Conservation (phyloP, 192 early-diverging fungal species). For the Entomortierella lignicola region DNA sequence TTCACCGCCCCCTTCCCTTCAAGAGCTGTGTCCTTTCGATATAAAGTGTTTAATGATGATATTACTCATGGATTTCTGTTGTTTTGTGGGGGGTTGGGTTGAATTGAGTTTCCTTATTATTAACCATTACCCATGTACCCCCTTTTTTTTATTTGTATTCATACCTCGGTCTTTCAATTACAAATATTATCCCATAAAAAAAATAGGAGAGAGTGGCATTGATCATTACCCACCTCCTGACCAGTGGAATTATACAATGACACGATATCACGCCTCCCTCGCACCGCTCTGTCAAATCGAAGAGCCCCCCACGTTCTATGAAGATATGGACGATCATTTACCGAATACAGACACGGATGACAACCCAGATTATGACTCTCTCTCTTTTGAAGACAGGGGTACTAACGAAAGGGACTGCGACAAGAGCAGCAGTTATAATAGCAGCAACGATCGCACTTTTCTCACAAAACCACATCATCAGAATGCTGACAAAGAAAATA, state of each 20-base stretch:
- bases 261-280: slow-evolving; percentile 52
- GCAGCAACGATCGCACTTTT: neutral
- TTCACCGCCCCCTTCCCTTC: too few relatives aligned
- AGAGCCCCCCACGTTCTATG: slow-evolving; percentile 45
- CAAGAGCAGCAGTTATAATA: slow-evolving; percentile 1
- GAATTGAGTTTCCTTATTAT: neutral
- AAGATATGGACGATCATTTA: slow-evolving; percentile 33
- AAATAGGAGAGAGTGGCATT: slow-evolving; percentile 46
- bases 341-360: slow-evolving; percentile 13
- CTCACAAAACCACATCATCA: slow-evolving; percentile 49
- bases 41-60: too few relatives aligned
- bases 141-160: slow-evolving; percentile 13
- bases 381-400: slow-evolving; percentile 10
- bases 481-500: slow-evolving; percentile 9
- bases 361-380: slow-evolving; percentile 5
- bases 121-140: slow-evolving; percentile 1
- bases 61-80: neutral
- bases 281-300: slow-evolving; percentile 48
- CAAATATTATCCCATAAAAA: neutral
- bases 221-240: slow-evolving; percentile 54
- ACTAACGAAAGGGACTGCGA: neutral
- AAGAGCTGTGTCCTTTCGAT: too few relatives aligned
- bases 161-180: neutral
- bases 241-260: slow-evolving; percentile 52
- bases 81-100: too few relatives aligned